Percentiles rank a stretch among this genome's conserved stretches.
Conservation (phyloP, 2,329 filamentous ascomycete species). For the Tolypocladium album region DNA sequence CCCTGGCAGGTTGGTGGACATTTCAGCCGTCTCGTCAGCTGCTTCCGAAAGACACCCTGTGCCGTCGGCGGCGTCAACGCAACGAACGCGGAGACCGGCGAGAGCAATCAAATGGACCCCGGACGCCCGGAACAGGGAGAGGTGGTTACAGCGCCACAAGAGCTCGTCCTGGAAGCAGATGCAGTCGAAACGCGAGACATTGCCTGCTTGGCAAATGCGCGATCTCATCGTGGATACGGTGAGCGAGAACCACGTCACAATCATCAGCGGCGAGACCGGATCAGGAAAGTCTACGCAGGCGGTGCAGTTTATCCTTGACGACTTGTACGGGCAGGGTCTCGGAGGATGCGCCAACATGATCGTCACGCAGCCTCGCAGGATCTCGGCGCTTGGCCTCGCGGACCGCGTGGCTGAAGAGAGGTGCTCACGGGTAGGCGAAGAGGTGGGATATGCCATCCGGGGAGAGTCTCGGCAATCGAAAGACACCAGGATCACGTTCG, state of each 20-base stretch:
- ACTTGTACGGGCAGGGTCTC: slow-evolving; percentile 66
- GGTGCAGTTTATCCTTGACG: slow-evolving; percentile 90
- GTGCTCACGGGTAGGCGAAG: slow-evolving; percentile 68
- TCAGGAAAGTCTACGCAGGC: slow-evolving; percentile 96
- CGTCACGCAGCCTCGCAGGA: slow-evolving; percentile 89
- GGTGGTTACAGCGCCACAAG: slow-evolving; percentile 61
- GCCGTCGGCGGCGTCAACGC: slow-evolving; percentile 15
- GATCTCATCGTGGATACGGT: slow-evolving; percentile 70
- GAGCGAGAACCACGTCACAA: slow-evolving; percentile 72
- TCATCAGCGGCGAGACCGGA: slow-evolving; percentile 94
- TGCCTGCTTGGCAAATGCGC: slow-evolving; percentile 82
- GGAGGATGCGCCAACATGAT: slow-evolving; percentile 79
- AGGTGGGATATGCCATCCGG: slow-evolving; percentile 85
- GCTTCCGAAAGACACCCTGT: slow-evolving; percentile 40
- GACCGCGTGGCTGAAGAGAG: slow-evolving; percentile 92
- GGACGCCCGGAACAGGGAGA: slow-evolving; percentile 47
- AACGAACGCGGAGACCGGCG: slow-evolving; percentile 32
- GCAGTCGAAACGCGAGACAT: slow-evolving; percentile 56
- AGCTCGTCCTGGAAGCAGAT: slow-evolving; percentile 61
- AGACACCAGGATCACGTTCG: slow-evolving; percentile 83
- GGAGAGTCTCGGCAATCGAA: slow-evolving; percentile 71
- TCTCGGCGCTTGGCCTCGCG: slow-evolving; percentile 86
- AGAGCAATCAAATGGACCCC: slow-evolving; percentile 54
- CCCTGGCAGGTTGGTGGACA: slow-evolving; percentile 74
- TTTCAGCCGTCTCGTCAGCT: slow-evolving; percentile 66